A percentile compares a stretch with the other conserved stretches of the same genome.
phyloP scores from a whole-genome alignment of 2,329 filamentous ascomycete species.

The Zasmidium cellare region DNA sequence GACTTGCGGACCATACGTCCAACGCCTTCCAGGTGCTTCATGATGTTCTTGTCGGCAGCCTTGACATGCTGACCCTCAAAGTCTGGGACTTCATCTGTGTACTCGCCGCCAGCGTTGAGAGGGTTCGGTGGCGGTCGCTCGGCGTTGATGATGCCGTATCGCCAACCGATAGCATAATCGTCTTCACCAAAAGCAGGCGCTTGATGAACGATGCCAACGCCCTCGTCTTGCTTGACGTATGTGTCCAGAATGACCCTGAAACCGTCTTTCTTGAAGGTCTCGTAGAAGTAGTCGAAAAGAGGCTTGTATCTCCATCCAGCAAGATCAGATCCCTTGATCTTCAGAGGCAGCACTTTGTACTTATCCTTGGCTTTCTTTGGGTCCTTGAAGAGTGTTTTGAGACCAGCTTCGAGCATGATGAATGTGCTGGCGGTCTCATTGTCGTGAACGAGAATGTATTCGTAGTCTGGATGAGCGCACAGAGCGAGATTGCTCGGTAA shows the following conservation, averaged over 20 bases:
- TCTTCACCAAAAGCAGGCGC: constrained; percentile 93
- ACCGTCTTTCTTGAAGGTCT: constrained; percentile 80
- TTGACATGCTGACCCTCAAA: constrained; percentile 90
- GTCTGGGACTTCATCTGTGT: constrained; percentile 73
- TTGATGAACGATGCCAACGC: constrained; percentile 93
- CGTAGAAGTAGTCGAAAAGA: constrained; percentile 85
- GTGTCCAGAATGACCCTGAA: constrained; percentile 80
- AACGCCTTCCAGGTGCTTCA: constrained; percentile 78
- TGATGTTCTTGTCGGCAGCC: constrained; percentile 87
- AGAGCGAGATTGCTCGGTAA: constrained; percentile 78
- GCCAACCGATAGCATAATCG: constrained; percentile 82
- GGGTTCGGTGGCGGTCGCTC: constrained; percentile 82
- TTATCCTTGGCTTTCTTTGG: constrained; percentile 94
- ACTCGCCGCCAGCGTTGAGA: constrained; percentile 80
- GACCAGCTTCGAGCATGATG: constrained; percentile 77
- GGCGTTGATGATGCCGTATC: constrained; percentile 74
- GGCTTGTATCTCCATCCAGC: constrained; percentile 86
- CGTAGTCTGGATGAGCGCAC: constrained; percentile 77
- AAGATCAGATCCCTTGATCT: constrained; percentile 80
- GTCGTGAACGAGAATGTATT: constrained; percentile 84
- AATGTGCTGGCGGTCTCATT: constrained; percentile 80
- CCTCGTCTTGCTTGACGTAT: constrained; percentile 86
- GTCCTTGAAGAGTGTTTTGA: constrained; percentile 86
- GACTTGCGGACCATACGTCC: constrained; percentile 81
- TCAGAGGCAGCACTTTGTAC: constrained; percentile 73